Base-by-base conservation (phyloP, 2,329 filamentous ascomycete genomes). In the Penicillium sp. region DNA sequence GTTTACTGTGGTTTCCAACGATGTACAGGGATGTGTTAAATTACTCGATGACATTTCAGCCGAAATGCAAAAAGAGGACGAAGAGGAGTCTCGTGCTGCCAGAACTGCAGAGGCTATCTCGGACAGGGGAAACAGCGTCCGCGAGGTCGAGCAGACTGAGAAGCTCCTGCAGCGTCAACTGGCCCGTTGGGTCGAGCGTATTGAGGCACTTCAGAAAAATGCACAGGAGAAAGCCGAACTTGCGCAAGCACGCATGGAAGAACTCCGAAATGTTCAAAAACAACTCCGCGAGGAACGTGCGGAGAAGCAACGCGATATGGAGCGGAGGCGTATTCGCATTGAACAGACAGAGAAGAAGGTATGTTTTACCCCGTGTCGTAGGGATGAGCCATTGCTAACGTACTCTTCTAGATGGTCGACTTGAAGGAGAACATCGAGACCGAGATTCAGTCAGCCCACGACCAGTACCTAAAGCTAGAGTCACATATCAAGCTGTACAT, bases 291-390 rank as follows among this genome's bases (percentile, higher is more conserved):
- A 93, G 70, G 93, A 99, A 80, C 84, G 93, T 62, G 85, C 84
- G 1, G 91, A 94, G 54, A 95, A 96, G 77, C 88, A 89, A 35
- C 88, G 91, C 57, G 93, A 97, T 71, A 95, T 97, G 79, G 94
- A 99, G 80, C 87, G 89, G 71, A 83, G 93, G 68, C 86, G 90
- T 66, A 91, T 97, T n/a, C 83, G 93, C 60, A 97, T 99, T 63
- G 94, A 99, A 77, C 92, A 97, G 80, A 96, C 91, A 9, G 93
- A 97, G 83, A 97, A 97, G 80, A 97, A 97, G 90, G 92, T 92
- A 80, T 67, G 80, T 71, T 29, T 58, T 7, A 9, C 8, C 7
- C 45, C 5, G 10, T 50, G 10, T 0, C 5, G 8, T 21, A 17
- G 6, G n/a, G 15, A 37, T 4, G 23, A 4, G 6, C n/a, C 17